Evolutionary conservation across 345 rosid genomes (phyloP).

Genomic region (Dovyalis caffra): DNA sequence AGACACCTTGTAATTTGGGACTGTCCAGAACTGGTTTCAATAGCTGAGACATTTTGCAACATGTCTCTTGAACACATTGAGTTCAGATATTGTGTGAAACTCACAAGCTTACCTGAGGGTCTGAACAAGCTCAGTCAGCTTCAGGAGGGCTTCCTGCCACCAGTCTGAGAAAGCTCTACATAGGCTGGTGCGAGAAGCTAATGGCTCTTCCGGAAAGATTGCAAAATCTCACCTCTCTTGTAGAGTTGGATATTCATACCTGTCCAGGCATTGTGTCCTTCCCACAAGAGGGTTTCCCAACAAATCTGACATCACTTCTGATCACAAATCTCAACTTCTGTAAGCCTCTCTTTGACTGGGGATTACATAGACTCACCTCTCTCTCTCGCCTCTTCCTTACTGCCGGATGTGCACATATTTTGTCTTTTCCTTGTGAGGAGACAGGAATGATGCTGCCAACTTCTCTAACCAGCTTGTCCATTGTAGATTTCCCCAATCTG

Average conservation of each 20-base stretch:
- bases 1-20: not conserved
- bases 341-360: constrained; percentile 19
- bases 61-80: not conserved
- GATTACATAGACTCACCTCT: not conserved
- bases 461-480: not conserved
- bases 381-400: not conserved
- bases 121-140: not conserved
- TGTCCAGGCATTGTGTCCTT: constrained; percentile 8
- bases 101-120: not conserved
- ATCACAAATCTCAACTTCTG: not conserved
- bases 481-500: not conserved
- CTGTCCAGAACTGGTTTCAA: not conserved
- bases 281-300: constrained; percentile 8
- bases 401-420: not conserved
- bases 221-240: constrained; percentile 9
- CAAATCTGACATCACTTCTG: not conserved
- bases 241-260: not conserved
- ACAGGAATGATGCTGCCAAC: not conserved
- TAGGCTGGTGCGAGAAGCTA: not conserved
- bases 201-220: constrained; percentile 4
- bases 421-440: not conserved
- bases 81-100: not conserved
- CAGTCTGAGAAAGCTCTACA: not conserved
- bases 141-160: not conserved
- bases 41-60: not conserved